Conservation (phyloP, 495 filamentous ascomycete genomes). For the Penicillium nucicola region DNA sequence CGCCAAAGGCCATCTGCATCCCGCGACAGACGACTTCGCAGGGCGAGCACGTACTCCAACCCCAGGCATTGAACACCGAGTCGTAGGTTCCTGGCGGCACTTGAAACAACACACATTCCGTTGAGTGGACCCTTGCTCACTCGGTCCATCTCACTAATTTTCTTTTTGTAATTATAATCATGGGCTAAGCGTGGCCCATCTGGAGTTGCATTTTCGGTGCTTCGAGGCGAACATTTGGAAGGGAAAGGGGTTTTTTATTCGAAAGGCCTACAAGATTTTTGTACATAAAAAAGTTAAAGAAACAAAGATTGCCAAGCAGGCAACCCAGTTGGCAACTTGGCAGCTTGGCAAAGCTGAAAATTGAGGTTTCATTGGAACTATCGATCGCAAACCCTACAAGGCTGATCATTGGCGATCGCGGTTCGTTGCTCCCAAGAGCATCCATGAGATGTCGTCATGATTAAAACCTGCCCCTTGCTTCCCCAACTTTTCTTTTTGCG, state of each 20-base stretch:
- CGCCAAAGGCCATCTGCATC: conserved; percentile 38
- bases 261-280: neutral
- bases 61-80: conserved; percentile 36
- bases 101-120: conserved; percentile 42
- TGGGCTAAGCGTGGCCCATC: neutral
- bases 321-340: conserved; percentile 5
- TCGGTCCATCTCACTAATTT: conserved; percentile 14
- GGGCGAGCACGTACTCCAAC: conserved; percentile 28
- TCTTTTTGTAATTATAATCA: conserved; percentile 29
- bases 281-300: conserved; percentile 9
- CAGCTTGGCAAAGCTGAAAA: conserved; percentile 3
- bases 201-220: conserved; percentile 11
- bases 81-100: conserved; percentile 39
- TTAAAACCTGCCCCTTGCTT: neutral
- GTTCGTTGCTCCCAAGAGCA: neutral
- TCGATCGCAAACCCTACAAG: conserved; percentile 7
- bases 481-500: neutral
- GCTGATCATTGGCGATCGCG: conserved; percentile 5
- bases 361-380: conserved; percentile 4
- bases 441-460: conserved; percentile 1
- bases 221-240: conserved; percentile 7
- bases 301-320: conserved; percentile 1
- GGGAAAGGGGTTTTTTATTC: neutral
- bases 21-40: conserved; percentile 37
- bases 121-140: conserved; percentile 8